These are phyloP conservation scores for Limtongia smithiae DNA, from an alignment of 805 yeast genomes.

Conservation along the genomic window DNA sequence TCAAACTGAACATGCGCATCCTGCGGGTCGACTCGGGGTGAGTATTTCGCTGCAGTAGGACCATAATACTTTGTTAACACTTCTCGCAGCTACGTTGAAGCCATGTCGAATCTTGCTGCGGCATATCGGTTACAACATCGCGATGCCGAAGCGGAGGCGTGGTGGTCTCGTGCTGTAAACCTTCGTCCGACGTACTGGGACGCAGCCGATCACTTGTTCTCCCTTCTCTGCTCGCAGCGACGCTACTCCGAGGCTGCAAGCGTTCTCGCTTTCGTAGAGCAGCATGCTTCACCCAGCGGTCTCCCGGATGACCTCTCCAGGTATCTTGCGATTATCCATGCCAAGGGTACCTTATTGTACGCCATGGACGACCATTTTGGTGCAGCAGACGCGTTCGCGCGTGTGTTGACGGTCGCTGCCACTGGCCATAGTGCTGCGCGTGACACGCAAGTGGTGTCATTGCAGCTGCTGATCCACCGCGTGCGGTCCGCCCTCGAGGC, in stretches of 20 bases:
- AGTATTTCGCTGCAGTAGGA: background rate
- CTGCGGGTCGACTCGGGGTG: constrained; percentile 21
- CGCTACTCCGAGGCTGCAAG: constrained; percentile 27
- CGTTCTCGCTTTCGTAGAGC: constrained; percentile 21
- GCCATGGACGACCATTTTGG: constrained; percentile 32
- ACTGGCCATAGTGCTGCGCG: constrained; percentile 1
- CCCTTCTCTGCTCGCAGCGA: constrained; percentile 23
- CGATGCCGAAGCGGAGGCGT: constrained; percentile 29
- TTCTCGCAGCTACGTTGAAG: constrained; percentile 28
- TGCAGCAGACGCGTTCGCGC: constrained; percentile 31
- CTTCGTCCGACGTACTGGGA: constrained; percentile 33
- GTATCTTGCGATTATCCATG: constrained; percentile 21
- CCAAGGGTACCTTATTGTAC: constrained; percentile 29
- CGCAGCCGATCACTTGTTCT: constrained; percentile 33
- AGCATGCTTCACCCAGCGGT: constrained; percentile 9
- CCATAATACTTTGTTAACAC: background rate
- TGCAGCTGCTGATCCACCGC: constrained; percentile 11
- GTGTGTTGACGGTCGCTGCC: constrained; percentile 21
- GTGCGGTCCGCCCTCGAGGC: constrained; percentile 15
- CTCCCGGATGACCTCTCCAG: constrained; percentile 26
- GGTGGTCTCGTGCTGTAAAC: constrained; percentile 29
- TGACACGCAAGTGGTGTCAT: constrained; percentile 4
- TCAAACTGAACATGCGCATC: constrained; percentile 23
- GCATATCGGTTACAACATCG: constrained; percentile 24
- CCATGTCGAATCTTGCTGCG: constrained; percentile 32